These are phyloP conservation scores for Kalanchoe fedtschenkoi DNA, from an alignment of 164 flowering plant genomes.

Conservation along the genomic window DNA sequence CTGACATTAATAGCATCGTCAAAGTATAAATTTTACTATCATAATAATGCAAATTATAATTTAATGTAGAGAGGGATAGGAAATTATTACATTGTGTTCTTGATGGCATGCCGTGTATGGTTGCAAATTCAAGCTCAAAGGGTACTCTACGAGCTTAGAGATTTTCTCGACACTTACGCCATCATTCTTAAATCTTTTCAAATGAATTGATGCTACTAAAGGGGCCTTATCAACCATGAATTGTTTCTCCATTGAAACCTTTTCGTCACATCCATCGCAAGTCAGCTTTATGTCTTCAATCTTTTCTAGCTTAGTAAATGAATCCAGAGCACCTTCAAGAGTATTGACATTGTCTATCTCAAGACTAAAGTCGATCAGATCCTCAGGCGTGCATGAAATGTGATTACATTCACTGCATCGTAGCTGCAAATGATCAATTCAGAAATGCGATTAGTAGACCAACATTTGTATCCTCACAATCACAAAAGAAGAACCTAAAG, in stretches of 20 bases:
- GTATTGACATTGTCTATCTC: conserved; percentile 62
- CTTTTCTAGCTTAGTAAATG: conserved; percentile 72
- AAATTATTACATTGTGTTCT: conserved; percentile 33
- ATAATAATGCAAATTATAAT: background rate
- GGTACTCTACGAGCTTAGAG: conserved; percentile 50
- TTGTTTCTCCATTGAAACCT: conserved; percentile 65
- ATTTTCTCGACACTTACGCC: conserved; percentile 65
- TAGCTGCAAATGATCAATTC: conserved; percentile 68
- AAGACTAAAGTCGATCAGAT: conserved; percentile 67
- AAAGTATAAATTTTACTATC: too few relatives aligned
- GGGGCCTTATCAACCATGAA: conserved; percentile 58
- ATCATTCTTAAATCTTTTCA: conserved; percentile 79
- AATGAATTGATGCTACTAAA: conserved; percentile 57
- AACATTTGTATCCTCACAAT: background rate
- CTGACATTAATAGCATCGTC: background rate
- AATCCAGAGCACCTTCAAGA: conserved; percentile 56
- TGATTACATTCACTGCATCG: conserved; percentile 69
- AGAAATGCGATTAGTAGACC: background rate
- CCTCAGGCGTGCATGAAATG: conserved; percentile 62
- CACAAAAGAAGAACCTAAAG: background rate
- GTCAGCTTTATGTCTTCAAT: conserved; percentile 57
- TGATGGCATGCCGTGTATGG: conserved; percentile 34
- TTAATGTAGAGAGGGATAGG: background rate
- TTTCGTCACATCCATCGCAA: conserved; percentile 62
- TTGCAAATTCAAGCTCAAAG: conserved; percentile 62